Evolutionary conservation across 176 grass and related monocot genomes (phyloP), one percentile per base, ranked within the genome.

Genomic region (Juncus inflexus): DNA sequence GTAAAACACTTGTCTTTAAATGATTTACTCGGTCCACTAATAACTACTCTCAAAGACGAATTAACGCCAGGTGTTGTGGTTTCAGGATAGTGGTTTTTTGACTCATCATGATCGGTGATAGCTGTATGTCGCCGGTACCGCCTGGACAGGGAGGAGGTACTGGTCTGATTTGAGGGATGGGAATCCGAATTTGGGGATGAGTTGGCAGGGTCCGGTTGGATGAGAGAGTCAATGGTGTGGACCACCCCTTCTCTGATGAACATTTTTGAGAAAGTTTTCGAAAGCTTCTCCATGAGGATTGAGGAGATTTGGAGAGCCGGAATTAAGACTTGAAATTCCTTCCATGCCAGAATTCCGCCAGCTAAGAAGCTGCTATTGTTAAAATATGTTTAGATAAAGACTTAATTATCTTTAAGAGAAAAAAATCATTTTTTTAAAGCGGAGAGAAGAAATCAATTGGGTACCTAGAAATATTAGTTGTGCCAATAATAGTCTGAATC

Each of bases 191-290:
- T 74, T 82, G 75, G 64, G 56, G 76, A 42, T 1, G 66, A 35
- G 64, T 11, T 76, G 37, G 83, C 80, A 40, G 73, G 49, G 8
- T 90, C 86, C 12, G 55, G 50, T 52, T 73, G 81, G 70, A 95
- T 84, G 36, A 95, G 80, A 19, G 66, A 76, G 69, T 90, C 90
- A 19, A 95, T 76, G 62, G 90, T 83, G 79, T 95, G 86, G 70
- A 95, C 83, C 83, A 90, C 90, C 7, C 90, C 90, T 84, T 95
- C 90, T 77, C 90, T 86, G 56, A 95, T 83, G 84, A 95, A 95
- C 60, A 86, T 75, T 53, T 86, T 95, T 10, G 78, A 79, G 69
- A 95, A 95, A 81, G 78, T 95, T 41, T 58, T 77, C 4, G 90
- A 83, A 65, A 90, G 86, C 49, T 90, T 95, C 70, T 95, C 86